phyloP scores from a whole-genome alignment of 2,329 filamentous ascomycete genomes.

The Ophiosphaerella korrae region DNA sequence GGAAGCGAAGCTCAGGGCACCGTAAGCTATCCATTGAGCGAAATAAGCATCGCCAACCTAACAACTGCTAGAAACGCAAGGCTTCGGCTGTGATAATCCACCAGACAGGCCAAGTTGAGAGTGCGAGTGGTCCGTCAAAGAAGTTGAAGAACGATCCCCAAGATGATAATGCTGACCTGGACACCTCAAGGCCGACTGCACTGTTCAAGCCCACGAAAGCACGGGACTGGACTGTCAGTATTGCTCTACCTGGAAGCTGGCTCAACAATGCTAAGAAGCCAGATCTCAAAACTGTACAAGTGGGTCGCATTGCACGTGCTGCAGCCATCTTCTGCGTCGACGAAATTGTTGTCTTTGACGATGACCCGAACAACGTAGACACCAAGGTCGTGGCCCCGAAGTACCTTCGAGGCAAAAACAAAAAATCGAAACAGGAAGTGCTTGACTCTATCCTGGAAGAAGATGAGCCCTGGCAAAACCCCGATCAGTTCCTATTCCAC shows the following conservation, averaged over 20 bases:
- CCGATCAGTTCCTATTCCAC: constrained; percentile 79
- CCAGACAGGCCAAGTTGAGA: constrained; percentile 11
- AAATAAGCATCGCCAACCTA: not conserved
- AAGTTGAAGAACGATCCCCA: constrained; percentile 20
- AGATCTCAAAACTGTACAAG: constrained; percentile 75
- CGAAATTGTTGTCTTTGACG: constrained; percentile 82
- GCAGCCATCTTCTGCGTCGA: constrained; percentile 84
- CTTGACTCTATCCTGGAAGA: constrained; percentile 43
- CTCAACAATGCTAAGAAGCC: constrained; percentile 67
- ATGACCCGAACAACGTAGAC: constrained; percentile 55
- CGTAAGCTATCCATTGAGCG: constrained; percentile 2
- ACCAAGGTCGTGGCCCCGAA: constrained; percentile 26
- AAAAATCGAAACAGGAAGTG: constrained; percentile 54
- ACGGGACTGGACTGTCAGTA: constrained; percentile 73
- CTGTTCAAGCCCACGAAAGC: constrained; percentile 69
- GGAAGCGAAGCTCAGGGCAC: constrained; percentile 12
- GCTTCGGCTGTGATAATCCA: constrained; percentile 24
- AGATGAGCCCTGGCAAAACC: constrained; percentile 67
- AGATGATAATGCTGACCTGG: constrained; percentile 30
- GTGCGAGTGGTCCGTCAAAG: constrained; percentile 15
- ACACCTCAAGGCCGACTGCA: constrained; percentile 71
- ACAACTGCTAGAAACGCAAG: constrained; percentile 27
- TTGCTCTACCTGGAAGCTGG: constrained; percentile 79
- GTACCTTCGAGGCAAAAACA: constrained; percentile 41
- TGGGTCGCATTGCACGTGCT: constrained; percentile 78